A percentile compares a stretch with the other conserved stretches of the same genome.
These are phyloP conservation scores for Beauveria bassiana DNA, from an alignment of 2,329 filamentous ascomycete species.

Conservation along the genomic window DNA sequence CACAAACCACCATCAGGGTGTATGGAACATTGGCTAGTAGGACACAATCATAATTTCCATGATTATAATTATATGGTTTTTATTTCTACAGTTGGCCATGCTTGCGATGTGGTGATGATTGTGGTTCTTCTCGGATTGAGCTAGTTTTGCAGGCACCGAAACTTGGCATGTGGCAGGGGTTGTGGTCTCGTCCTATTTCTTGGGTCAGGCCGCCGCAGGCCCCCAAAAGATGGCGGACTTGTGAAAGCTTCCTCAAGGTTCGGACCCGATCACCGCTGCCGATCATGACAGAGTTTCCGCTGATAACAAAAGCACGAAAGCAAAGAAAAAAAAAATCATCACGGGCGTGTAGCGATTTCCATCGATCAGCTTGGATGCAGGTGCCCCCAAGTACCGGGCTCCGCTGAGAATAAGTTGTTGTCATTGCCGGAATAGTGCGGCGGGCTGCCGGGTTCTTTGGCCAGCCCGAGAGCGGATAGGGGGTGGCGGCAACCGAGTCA, in stretches of 20 bases:
- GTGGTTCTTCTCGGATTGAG: too few relatives aligned
- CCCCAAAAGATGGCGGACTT: not conserved
- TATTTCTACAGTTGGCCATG: too few relatives aligned
- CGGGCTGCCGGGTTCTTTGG: constrained; percentile 5
- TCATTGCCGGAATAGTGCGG: not conserved
- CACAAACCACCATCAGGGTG: too few relatives aligned
- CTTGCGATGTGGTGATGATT: too few relatives aligned
- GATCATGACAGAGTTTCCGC: not conserved
- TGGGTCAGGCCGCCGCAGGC: not conserved
- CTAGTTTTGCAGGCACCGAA: too few relatives aligned
- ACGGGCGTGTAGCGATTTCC: not conserved
- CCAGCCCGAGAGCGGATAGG: constrained; percentile 7
- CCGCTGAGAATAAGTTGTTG: not conserved
- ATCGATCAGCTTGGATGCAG: not conserved
- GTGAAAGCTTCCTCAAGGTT: not conserved
- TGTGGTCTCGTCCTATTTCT: not conserved
- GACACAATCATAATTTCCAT: too few relatives aligned
- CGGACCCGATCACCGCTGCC: not conserved
- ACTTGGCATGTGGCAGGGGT: too few relatives aligned
- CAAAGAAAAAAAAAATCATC: too few relatives aligned
- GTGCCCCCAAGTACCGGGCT: not conserved
- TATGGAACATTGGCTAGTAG: too few relatives aligned
- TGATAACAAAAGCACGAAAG: not conserved
- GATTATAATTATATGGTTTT: too few relatives aligned
- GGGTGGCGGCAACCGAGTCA: constrained; percentile 3